Percentiles rank a stretch among this genome's conserved stretches.
Conservation (phyloP, 495 filamentous ascomycete species). For the Podospora pseudopauciseta region DNA sequence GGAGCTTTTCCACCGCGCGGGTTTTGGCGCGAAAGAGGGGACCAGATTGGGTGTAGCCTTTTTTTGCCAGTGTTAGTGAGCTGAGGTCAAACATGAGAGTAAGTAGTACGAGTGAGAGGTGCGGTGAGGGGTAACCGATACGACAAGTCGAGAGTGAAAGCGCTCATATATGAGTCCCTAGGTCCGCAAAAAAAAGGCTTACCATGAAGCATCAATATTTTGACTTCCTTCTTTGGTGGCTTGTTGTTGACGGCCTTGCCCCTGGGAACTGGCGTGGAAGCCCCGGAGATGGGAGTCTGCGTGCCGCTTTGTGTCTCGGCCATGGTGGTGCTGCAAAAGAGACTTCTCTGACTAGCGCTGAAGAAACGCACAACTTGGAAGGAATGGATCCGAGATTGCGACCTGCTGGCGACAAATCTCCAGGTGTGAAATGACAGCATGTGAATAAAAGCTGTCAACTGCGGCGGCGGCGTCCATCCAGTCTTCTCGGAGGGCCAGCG, state of each 20-base stretch:
- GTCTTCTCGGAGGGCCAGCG: background rate
- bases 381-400: background rate
- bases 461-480: background rate
- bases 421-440: background rate
- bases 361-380: background rate
- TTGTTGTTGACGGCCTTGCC: conserved; percentile 8
- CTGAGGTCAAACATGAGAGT: background rate
- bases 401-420: background rate
- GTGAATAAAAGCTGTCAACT: background rate
- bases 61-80: conserved; percentile 7
- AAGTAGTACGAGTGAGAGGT: background rate
- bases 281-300: background rate
- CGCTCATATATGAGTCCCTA: background rate
- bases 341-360: background rate
- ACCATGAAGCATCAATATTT: conserved; percentile 59
- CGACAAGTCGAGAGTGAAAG: background rate
- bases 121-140: background rate
- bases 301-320: conserved; percentile 3
- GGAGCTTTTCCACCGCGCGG: conserved; percentile 74
- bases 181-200: conserved; percentile 6
- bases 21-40: conserved; percentile 84
- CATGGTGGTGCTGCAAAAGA: conserved; percentile 1
- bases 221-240: conserved; percentile 40
- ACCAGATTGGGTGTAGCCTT: conserved; percentile 89
- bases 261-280: conserved; percentile 1